Evolutionary conservation across 345 rosid species (phyloP).

Genomic region (Acer negundo): DNA sequence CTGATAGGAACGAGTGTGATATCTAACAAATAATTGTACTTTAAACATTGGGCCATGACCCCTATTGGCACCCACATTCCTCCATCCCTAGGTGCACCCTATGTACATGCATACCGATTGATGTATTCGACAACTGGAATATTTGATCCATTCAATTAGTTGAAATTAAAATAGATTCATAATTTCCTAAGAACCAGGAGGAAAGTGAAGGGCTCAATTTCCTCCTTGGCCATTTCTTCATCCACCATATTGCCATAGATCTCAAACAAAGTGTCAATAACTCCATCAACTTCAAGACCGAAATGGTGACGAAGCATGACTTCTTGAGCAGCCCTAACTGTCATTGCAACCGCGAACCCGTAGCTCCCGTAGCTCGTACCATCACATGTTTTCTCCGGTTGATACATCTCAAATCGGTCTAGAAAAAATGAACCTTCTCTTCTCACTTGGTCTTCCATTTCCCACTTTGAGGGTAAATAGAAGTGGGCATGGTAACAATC

Average conservation of each 20-base stretch:
- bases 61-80: too few relatives aligned
- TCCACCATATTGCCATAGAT: slow-evolving; percentile 57
- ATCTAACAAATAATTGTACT: too few relatives aligned
- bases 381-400: slow-evolving; percentile 32
- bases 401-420: slow-evolving; percentile 55
- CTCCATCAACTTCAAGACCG: slow-evolving; percentile 61
- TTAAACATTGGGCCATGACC: too few relatives aligned
- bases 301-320: slow-evolving; percentile 69
- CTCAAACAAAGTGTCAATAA: slow-evolving; percentile 65
- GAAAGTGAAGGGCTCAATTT: slow-evolving; percentile 64
- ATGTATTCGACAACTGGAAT: too few relatives aligned
- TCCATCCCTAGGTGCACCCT: too few relatives aligned
- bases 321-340: slow-evolving; percentile 88
- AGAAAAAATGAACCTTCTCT: slow-evolving; percentile 63
- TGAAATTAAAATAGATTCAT: slow-evolving; percentile 18
- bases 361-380: slow-evolving; percentile 69
- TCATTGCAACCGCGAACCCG: slow-evolving; percentile 61
- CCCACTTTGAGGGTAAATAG: slow-evolving; percentile 68
- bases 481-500: slow-evolving; percentile 76
- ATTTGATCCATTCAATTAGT: not conserved
- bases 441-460: slow-evolving; percentile 58
- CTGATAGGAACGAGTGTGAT: too few relatives aligned
- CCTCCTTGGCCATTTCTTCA: slow-evolving; percentile 59
- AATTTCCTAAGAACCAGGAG: slow-evolving; percentile 60
- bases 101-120: too few relatives aligned